Percentiles rank a stretch among this genome's conserved stretches.
Evolutionary conservation across 73 alveolate species (phyloP).

Genomic region (Stentor roeselii): DNA sequence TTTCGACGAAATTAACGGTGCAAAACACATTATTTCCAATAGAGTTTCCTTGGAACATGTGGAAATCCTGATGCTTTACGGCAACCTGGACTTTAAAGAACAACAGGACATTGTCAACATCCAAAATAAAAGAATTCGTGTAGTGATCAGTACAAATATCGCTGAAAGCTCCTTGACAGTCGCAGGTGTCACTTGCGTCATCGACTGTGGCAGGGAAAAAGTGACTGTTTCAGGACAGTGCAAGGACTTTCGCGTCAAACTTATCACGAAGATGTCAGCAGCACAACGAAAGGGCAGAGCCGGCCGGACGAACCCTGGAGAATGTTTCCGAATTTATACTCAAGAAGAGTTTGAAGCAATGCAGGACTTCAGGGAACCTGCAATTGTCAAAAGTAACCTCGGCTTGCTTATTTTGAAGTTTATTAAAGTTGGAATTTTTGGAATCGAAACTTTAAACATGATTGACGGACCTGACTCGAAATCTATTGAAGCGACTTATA

Average conservation of each 20-base stretch:
- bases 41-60: constrained; percentile 60
- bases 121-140: constrained; percentile 21
- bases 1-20: constrained; percentile 99
- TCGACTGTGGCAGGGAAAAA: constrained; percentile 99
- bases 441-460: constrained; percentile 48
- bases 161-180: constrained; percentile 99
- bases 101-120: constrained; percentile 77
- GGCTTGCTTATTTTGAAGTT: constrained; percentile 88
- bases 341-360: constrained; percentile 92
- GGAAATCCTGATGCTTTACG: constrained; percentile 41
- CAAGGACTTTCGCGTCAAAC: constrained; percentile 89
- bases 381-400: constrained; percentile 87
- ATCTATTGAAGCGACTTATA: constrained; percentile 36
- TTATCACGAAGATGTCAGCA: constrained; percentile 93
- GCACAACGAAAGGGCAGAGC: constrained; percentile 99
- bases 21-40: constrained; percentile 91
- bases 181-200: constrained; percentile 96
- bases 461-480: constrained; percentile 58
- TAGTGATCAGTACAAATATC: constrained; percentile 97
- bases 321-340: constrained; percentile 90
- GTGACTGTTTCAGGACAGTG: constrained; percentile 75
- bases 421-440: constrained; percentile 62
- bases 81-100: constrained; percentile 95
- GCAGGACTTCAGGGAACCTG: constrained; percentile 92
- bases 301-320: constrained; percentile 98